These are phyloP conservation scores for Lachnellula hyalina DNA, from an alignment of 2,329 filamentous ascomycete genomes.

Conservation along the genomic window DNA sequence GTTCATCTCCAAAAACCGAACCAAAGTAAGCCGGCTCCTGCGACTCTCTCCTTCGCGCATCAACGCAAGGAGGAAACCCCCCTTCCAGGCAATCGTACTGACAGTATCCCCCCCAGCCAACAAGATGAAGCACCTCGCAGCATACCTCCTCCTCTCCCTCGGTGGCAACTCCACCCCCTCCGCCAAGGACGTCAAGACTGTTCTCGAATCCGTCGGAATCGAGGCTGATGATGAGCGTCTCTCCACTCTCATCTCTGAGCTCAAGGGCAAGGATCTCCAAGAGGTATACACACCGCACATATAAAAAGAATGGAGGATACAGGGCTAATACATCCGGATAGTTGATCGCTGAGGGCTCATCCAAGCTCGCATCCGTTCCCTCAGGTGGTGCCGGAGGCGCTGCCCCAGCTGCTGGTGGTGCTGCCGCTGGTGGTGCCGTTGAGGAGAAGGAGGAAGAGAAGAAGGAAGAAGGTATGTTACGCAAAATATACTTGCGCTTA, in stretches of 20 bases:
- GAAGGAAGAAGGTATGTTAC: conserved; percentile 74
- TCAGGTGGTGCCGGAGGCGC: conserved; percentile 79
- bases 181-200: conserved; percentile 76
- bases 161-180: conserved; percentile 88
- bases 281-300: conserved; percentile 54
- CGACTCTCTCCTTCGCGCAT: background rate
- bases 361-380: conserved; percentile 97
- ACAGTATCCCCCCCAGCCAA: conserved; percentile 34
- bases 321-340: conserved; percentile 37
- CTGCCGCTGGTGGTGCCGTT: conserved; percentile 59
- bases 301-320: conserved; percentile 23
- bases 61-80: background rate
- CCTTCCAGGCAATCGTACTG: conserved; percentile 12
- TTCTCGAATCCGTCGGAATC: conserved; percentile 91
- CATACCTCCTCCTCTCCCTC: conserved; percentile 94
- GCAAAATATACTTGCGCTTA: background rate
- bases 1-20: conserved; percentile 44
- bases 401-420: conserved; percentile 60
- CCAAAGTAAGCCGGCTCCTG: conserved; percentile 23
- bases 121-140: conserved; percentile 99
- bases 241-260: conserved; percentile 80
- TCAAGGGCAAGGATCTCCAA: conserved; percentile 87
- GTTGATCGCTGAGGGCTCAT: conserved; percentile 84
- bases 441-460: conserved; percentile 64
- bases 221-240: conserved; percentile 89